Evolutionary conservation across 345 rosid species (phyloP).

Genomic region (Sonneratia caseolaris): DNA sequence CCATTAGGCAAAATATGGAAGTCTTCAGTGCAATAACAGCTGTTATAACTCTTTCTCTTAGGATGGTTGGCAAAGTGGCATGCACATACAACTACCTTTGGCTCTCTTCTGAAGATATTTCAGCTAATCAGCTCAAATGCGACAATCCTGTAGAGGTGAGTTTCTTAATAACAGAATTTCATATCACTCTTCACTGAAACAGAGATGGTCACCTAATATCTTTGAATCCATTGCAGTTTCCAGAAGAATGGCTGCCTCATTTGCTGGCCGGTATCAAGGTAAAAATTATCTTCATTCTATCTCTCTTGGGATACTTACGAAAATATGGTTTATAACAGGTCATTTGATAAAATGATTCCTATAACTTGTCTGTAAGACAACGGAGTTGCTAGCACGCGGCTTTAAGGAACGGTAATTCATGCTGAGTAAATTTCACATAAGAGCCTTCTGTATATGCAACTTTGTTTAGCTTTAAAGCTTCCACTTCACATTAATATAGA

Average conservation of each 20-base stretch:
- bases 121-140: constrained; percentile 12
- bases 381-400: background rate
- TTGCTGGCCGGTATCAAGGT: constrained; percentile 56
- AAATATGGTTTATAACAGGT: background rate
- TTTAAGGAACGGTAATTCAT: background rate
- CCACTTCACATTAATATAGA: background rate
- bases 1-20: no score
- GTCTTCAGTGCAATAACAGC: no score
- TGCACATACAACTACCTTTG: constrained; percentile 31
- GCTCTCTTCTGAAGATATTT: constrained; percentile 27
- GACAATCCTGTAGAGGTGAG: constrained; percentile 27
- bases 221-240: constrained; percentile 32
- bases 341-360: background rate
- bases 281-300: constrained; percentile 11
- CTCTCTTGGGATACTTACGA: background rate
- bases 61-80: constrained; percentile 50
- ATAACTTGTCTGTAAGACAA: constrained; percentile 1
- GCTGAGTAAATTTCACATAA: background rate
- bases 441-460: background rate
- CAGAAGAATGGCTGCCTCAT: constrained; percentile 59
- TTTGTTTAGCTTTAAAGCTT: background rate
- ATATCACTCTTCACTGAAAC: background rate
- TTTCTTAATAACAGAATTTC: background rate
- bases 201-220: background rate
- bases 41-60: constrained; percentile 7